Conservation (phyloP, 345 rosid genomes). For the Bruguiera sexangula region DNA sequence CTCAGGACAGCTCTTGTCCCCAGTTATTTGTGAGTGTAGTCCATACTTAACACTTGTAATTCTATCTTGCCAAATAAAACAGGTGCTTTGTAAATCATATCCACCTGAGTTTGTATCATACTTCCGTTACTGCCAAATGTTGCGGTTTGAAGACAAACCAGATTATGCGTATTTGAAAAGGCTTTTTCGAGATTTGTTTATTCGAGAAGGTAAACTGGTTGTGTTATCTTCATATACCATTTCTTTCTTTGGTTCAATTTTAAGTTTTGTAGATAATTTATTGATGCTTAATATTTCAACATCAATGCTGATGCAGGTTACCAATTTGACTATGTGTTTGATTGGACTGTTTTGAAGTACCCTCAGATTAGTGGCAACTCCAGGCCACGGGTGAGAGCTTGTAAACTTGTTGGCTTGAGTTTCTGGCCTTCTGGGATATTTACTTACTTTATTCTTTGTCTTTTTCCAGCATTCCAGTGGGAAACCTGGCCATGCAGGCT, state of each 20-base stretch:
- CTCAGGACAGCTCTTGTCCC: neutral
- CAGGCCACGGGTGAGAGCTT: conserved; percentile 60
- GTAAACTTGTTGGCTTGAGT: neutral
- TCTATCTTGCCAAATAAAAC: neutral
- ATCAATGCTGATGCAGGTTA: conserved; percentile 50
- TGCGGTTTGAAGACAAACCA: conserved; percentile 95
- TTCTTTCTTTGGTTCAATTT: neutral
- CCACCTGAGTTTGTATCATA: conserved; percentile 90
- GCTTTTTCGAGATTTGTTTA: conserved; percentile 89
- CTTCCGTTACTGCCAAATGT: conserved; percentile 87
- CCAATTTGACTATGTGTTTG: conserved; percentile 90
- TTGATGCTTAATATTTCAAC: conserved; percentile 4
- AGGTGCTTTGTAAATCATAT: conserved; percentile 88
- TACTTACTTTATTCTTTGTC: conserved; percentile 1
- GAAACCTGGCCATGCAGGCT: conserved; percentile 60
- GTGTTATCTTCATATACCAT: neutral
- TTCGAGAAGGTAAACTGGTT: conserved; percentile 65
- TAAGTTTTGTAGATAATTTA: neutral
- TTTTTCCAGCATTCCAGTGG: conserved; percentile 26
- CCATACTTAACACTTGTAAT: too few relatives aligned
- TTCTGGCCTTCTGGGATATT: neutral
- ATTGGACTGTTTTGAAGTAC: conserved; percentile 88
- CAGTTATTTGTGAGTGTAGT: neutral
- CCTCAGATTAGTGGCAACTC: conserved; percentile 82
- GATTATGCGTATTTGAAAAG: conserved; percentile 93